Conservation (phyloP, 352 stramenopile genomes). For the Phytophthora fragariaefolia region DNA sequence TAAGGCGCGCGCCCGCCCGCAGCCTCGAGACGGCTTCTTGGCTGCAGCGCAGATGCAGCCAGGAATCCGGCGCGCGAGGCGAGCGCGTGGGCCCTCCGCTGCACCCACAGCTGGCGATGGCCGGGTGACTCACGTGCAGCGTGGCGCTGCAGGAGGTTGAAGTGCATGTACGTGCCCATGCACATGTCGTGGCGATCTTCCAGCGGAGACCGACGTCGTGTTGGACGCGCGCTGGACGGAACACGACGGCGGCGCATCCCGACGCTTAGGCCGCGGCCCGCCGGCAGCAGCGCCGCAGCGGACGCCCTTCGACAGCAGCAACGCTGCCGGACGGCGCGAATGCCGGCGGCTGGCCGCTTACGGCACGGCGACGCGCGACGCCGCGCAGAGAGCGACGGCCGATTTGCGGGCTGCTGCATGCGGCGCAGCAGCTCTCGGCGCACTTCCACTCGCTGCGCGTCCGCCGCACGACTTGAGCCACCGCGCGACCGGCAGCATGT, state of each 20-base stretch:
- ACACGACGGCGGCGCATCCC: too few relatives aligned
- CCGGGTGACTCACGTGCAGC: neutral
- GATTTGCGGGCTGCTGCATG: too few relatives aligned
- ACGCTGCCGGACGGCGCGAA: slow-evolving; percentile 37
- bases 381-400: slow-evolving; percentile 23
- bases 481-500: slow-evolving; percentile 3
- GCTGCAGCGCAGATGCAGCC: too few relatives aligned
- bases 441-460: slow-evolving; percentile 10
- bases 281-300: too few relatives aligned
- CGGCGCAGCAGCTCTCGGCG: slow-evolving; percentile 10
- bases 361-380: slow-evolving; percentile 10
- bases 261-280: too few relatives aligned
- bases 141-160: slow-evolving; percentile 10
- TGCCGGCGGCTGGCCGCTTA: slow-evolving; percentile 3
- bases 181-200: slow-evolving; percentile 14
- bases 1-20: slow-evolving; percentile 9
- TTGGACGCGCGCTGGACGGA: neutral
- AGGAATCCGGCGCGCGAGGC: too few relatives aligned
- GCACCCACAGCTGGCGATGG: too few relatives aligned
- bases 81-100: too few relatives aligned
- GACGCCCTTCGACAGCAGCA: too few relatives aligned
- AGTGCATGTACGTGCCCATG: too few relatives aligned
- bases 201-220: neutral
- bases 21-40: too few relatives aligned
- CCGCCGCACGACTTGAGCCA: slow-evolving; percentile 13